Evolutionary conservation across 2,329 filamentous ascomycete genomes (phyloP), one percentile per base, ranked within the genome.

Genomic region (Beauveria brongniartii): DNA sequence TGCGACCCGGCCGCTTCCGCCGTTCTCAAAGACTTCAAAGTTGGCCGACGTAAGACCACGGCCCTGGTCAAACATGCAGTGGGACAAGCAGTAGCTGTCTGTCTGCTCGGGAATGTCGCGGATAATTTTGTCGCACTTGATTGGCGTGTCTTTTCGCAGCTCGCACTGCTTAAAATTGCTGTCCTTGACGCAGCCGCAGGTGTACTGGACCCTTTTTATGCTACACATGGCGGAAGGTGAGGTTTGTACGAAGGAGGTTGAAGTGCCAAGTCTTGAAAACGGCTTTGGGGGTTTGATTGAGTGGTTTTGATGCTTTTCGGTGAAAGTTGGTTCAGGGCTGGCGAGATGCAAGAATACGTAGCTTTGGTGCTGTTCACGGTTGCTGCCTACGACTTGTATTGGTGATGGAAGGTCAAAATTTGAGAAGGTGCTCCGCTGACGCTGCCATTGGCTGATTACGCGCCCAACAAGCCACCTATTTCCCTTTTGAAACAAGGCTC

Each of bases 141-240:
- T 18, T 8, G 57, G 50, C 20, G 57, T 59, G n/a, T 40, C 50
- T 18, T 40, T 26, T 2, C 41, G 40, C 28, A 7, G 2, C 20
- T 53, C 50, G 50, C 57, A 59, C 12, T 59, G 50, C 26, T 16
- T 2, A 20, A 54, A 59, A 20, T 14, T 26, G 40, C 48, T 47
- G 28, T 59, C 48, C 20, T 54, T 59, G 40, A 53, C 41, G 41
- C 57, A 59, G 20, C 50, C 50, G 22, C 41, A 59, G 48, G 22
- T 53, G 41, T 59, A 59, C 26, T 26, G 57, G 14, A 59, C 41
- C 20, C 50, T 53, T 20, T 16, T 47, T n/a, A 59, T 20, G 50
- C 18, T 20, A 28, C 57, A 54, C 57, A 59, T 54, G 26, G 40
- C n/a, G 30, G 20, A 12, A 12, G 34, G 34, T 16, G 34, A 16